Conservation (phyloP, 2,329 filamentous ascomycete genomes). For the Pseudomassariella vexata region DNA sequence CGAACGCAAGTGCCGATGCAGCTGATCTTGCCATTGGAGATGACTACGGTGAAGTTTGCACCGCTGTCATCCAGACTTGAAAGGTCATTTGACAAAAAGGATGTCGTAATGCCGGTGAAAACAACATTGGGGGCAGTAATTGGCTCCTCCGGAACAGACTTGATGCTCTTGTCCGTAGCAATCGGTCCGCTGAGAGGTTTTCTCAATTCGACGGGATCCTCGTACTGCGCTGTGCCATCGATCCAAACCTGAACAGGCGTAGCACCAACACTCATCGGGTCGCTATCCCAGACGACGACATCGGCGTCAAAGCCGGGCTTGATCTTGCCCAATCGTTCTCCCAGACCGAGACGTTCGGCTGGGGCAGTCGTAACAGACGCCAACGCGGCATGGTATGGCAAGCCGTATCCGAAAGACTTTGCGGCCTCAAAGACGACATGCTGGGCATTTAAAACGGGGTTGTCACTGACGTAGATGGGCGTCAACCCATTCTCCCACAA, state of each 20-base stretch:
- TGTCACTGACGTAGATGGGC: conserved; percentile 64
- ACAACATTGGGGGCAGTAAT: conserved; percentile 34
- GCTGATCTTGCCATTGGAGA: conserved; percentile 46
- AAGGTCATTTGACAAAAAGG: conserved; percentile 38
- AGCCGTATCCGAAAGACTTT: conserved; percentile 53
- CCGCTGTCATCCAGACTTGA: conserved; percentile 12
- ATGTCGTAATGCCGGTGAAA: conserved; percentile 50
- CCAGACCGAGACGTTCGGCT: conserved; percentile 52
- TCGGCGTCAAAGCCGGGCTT: conserved; percentile 59
- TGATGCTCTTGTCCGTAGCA: conserved; percentile 31
- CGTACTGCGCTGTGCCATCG: conserved; percentile 53
- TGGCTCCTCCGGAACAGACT: conserved; percentile 35
- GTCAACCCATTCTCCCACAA: conserved; percentile 61
- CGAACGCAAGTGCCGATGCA: conserved; percentile 49
- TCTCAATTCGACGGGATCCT: conserved; percentile 45
- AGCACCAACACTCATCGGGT: conserved; percentile 55
- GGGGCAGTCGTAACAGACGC: conserved; percentile 54
- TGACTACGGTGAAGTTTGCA: conserved; percentile 39
- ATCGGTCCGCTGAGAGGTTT: conserved; percentile 40
- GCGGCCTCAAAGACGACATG: conserved; percentile 63
- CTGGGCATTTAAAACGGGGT: conserved; percentile 64
- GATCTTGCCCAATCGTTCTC: conserved; percentile 52
- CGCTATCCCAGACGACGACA: conserved; percentile 57
- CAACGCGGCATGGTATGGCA: conserved; percentile 55
- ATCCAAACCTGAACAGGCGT: conserved; percentile 59